These are phyloP conservation scores for Naganishia randhawae DNA, from an alignment of 768 basidiomycete genomes.

Conservation along the genomic window DNA sequence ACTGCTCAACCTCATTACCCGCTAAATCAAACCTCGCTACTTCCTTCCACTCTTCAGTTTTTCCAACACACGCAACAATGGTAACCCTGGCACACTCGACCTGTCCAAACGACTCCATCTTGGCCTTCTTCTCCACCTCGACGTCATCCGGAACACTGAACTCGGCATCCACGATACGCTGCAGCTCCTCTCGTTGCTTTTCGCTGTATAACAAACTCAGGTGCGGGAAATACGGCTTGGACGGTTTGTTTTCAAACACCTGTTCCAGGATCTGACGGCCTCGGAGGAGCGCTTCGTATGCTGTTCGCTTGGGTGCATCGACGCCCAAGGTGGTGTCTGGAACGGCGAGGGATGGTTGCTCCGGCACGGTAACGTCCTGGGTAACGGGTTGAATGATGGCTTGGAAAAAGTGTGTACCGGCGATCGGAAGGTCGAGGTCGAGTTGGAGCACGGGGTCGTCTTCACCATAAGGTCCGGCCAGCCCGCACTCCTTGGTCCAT, in stretches of 20 bases:
- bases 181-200: constrained; percentile 1
- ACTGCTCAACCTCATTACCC: constrained; percentile 10
- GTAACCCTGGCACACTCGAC: constrained; percentile 18
- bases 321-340: constrained; percentile 2
- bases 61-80: constrained; percentile 7
- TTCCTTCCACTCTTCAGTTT: constrained; percentile 16
- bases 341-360: constrained; percentile 6
- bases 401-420: constrained; percentile 16
- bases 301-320: background rate
- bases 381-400: constrained; percentile 21
- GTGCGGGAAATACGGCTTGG: constrained; percentile 16
- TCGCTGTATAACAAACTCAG: constrained; percentile 23
- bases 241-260: constrained; percentile 8
- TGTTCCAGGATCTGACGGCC: constrained; percentile 12
- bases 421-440: constrained; percentile 4
- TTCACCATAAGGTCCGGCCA: background rate
- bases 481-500: constrained; percentile 12
- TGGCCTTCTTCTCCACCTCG: background rate
- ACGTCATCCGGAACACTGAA: constrained; percentile 1
- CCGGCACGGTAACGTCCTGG: constrained; percentile 12
- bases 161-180: constrained; percentile 4
- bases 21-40: constrained; percentile 21
- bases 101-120: background rate
- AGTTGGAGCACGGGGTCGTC: background rate
- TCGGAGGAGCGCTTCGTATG: constrained; percentile 16